Evolutionary conservation across 495 filamentous ascomycete species (phyloP).

Genomic region (Daldinia loculata): DNA sequence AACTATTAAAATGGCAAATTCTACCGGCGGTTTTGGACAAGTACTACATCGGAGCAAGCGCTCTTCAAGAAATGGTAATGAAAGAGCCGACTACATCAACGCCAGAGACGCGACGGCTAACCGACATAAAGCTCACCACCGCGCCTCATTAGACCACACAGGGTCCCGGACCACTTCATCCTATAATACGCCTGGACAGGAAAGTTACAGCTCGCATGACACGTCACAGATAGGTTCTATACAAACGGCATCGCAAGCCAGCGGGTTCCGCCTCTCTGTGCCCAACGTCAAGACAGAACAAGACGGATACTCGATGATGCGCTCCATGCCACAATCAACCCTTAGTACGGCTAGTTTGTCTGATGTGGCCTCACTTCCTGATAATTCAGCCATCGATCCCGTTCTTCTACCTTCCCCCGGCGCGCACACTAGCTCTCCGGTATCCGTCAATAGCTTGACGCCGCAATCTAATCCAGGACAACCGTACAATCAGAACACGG

Average conservation of each 20-base stretch:
- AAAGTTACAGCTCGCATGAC: slow-evolving; percentile 39
- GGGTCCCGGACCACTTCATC: slow-evolving; percentile 36
- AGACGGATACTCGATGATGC: slow-evolving; percentile 50
- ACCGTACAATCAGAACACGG: slow-evolving; percentile 26
- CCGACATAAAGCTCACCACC: slow-evolving; percentile 35
- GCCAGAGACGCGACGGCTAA: slow-evolving; percentile 48
- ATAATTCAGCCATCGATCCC: slow-evolving; percentile 57
- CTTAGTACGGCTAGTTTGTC: slow-evolving; percentile 49
- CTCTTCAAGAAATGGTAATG: slow-evolving; percentile 35
- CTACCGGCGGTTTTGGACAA: slow-evolving; percentile 80
- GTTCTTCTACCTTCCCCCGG: slow-evolving; percentile 54
- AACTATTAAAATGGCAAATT: slow-evolving; percentile 89
- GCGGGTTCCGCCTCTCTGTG: slow-evolving; percentile 45
- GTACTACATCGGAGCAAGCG: slow-evolving; percentile 41
- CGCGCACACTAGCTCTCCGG: slow-evolving; percentile 45
- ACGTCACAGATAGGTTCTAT: slow-evolving; percentile 41
- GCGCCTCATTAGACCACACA: slow-evolving; percentile 37
- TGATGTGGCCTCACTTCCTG: slow-evolving; percentile 44
- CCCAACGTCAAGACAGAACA: slow-evolving; percentile 51
- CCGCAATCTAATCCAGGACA: slow-evolving; percentile 41
- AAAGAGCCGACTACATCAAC: slow-evolving; percentile 43
- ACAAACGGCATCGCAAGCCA: slow-evolving; percentile 36
- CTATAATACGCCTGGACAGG: slow-evolving; percentile 36
- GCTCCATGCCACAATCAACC: slow-evolving; percentile 46
- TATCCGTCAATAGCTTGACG: slow-evolving; percentile 40